phyloP scores from a whole-genome alignment of 768 basidiomycete genomes.

The Termitomyces sp. region DNA sequence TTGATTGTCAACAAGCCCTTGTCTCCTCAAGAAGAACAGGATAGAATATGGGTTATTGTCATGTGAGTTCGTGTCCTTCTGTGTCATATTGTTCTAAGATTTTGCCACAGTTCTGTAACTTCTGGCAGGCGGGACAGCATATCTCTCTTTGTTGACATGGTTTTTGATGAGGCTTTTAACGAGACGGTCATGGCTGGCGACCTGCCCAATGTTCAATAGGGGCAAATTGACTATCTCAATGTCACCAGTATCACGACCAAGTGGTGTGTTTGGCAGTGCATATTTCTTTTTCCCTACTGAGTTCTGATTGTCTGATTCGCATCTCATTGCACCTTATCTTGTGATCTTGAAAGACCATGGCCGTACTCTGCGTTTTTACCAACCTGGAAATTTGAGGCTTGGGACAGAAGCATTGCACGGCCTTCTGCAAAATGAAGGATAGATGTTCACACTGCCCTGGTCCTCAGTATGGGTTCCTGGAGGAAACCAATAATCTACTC shows the following conservation, averaged over 20 bases:
- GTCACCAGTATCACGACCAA: constrained; percentile 81
- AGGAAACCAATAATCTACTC: constrained; percentile 51
- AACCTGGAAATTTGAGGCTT: constrained; percentile 56
- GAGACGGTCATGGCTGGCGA: constrained; percentile 52
- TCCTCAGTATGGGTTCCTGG: constrained; percentile 65
- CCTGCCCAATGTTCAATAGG: constrained; percentile 72
- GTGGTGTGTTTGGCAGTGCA: constrained; percentile 83
- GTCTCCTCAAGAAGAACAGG: constrained; percentile 55
- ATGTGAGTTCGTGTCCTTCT: constrained; percentile 41
- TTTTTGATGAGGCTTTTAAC: constrained; percentile 75
- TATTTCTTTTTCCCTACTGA: constrained; percentile 13
- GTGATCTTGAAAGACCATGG: constrained; percentile 71
- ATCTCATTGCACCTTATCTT: constrained; percentile 65
- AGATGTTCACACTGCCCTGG: constrained; percentile 67
- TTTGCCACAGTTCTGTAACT: constrained; percentile 46
- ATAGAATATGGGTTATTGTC: constrained; percentile 73
- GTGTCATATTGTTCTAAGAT: constrained; percentile 5
- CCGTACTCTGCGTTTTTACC: constrained; percentile 77
- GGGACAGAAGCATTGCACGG: constrained; percentile 54
- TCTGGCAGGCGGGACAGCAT: constrained; percentile 54
- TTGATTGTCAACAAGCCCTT: constrained; percentile 67
- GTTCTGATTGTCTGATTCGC: not conserved
- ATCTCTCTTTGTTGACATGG: constrained; percentile 64
- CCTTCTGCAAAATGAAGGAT: constrained; percentile 63
- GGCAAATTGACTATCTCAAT: constrained; percentile 82